These are phyloP conservation scores for Pythium brachiatum DNA, from an alignment of 352 stramenopile genomes.

Conservation along the genomic window DNA sequence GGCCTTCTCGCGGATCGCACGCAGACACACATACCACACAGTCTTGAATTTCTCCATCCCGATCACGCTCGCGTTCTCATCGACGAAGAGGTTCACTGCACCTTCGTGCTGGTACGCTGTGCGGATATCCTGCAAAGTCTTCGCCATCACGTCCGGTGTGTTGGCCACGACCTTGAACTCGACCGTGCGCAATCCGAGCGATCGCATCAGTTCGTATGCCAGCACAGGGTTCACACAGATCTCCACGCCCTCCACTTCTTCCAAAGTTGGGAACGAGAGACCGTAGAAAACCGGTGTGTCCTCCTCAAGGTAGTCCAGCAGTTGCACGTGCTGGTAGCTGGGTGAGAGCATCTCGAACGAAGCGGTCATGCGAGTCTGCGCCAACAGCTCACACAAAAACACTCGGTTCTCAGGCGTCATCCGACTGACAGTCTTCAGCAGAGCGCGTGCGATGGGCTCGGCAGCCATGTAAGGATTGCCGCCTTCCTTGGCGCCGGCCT, in stretches of 20 bases:
- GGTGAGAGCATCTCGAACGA: constrained; percentile 80
- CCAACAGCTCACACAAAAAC: constrained; percentile 72
- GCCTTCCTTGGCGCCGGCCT: constrained; percentile 16
- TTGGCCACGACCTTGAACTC: constrained; percentile 49
- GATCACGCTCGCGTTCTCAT: constrained; percentile 57
- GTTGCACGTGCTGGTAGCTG: constrained; percentile 73
- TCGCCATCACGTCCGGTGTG: constrained; percentile 31
- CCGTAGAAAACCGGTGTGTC: constrained; percentile 84
- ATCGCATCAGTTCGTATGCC: constrained; percentile 52
- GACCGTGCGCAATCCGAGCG: constrained; percentile 60
- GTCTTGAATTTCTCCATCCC: constrained; percentile 85
- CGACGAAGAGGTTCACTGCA: constrained; percentile 70
- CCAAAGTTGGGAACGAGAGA: constrained; percentile 49
- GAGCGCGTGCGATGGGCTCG: constrained; percentile 42
- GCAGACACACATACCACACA: constrained; percentile 82
- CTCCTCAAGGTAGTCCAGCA: constrained; percentile 58
- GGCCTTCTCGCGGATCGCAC: constrained; percentile 83
- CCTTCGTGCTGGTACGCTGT: constrained; percentile 64
- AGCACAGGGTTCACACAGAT: constrained; percentile 80
- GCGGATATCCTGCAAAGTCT: constrained; percentile 43
- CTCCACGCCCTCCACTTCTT: constrained; percentile 43
- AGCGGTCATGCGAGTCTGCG: constrained; percentile 67
- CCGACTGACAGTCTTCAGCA: constrained; percentile 38
- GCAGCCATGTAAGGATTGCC: constrained; percentile 55
- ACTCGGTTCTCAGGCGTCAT: constrained; percentile 37